phyloP scores from a whole-genome alignment of 805 yeast species.

The Schwanniomyces polymorphus region DNA sequence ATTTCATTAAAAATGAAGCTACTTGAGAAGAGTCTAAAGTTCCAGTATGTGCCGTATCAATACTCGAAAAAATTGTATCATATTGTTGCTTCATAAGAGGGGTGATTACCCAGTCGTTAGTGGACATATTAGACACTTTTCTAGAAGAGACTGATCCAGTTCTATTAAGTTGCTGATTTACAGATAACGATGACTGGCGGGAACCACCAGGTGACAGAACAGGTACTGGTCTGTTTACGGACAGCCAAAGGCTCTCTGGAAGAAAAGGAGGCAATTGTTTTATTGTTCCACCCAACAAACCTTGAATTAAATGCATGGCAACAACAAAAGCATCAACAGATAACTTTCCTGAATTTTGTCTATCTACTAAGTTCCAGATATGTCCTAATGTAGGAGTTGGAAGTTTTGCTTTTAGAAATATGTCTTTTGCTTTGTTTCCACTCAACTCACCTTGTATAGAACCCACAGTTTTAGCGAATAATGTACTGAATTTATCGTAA shows the following conservation, averaged over 20 bases:
- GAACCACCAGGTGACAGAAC: conserved; percentile 4
- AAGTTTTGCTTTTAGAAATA: conserved; percentile 84
- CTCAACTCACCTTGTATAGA: conserved; percentile 57
- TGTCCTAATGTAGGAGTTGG: conserved; percentile 77
- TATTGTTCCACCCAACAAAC: conserved; percentile 64
- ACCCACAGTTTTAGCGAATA: conserved; percentile 67
- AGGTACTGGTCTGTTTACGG: conserved; percentile 18
- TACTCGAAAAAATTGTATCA: conserved; percentile 72
- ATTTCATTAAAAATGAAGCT: conserved; percentile 85
- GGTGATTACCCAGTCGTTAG: conserved; percentile 64
- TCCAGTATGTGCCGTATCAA: conserved; percentile 69
- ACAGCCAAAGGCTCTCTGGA: conserved; percentile 42
- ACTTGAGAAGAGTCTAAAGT: conserved; percentile 73
- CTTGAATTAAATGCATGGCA: conserved; percentile 95
- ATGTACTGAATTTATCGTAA: conserved; percentile 60
- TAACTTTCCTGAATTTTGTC: conserved; percentile 69
- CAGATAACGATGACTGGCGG: conserved; percentile 31
- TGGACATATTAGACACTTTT: conserved; percentile 14
- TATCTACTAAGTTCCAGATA: conserved; percentile 88
- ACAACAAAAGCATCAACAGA: conserved; percentile 75
- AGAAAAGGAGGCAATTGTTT: conserved; percentile 51
- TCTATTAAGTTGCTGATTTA: conserved; percentile 33
- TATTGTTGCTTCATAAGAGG: conserved; percentile 73
- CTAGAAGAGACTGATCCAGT: conserved; percentile 12
- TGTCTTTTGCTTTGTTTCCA: conserved; percentile 81